These are phyloP conservation scores for Closterium sp. DNA, from an alignment of 139 green algal genomes.

Conservation along the genomic window DNA sequence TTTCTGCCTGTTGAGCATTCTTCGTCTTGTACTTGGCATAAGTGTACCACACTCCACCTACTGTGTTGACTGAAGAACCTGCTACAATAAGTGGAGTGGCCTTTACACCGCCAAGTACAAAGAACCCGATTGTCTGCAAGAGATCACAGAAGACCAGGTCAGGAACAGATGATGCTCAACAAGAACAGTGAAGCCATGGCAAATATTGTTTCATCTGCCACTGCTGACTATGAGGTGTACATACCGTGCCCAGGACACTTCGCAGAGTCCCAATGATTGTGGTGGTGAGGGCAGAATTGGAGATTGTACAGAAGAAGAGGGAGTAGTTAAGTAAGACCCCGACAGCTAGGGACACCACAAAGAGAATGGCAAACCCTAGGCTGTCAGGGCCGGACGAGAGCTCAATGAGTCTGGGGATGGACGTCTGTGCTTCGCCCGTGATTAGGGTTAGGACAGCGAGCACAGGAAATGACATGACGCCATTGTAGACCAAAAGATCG, in stretches of 20 bases:
- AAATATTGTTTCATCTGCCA: not conserved
- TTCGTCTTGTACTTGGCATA: slow-evolving; percentile 48
- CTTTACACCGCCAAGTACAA: slow-evolving; percentile 61
- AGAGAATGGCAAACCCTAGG: slow-evolving; percentile 3
- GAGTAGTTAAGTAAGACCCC: slow-evolving; percentile 64
- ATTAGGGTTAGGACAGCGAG: slow-evolving; percentile 51
- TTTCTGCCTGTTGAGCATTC: not conserved
- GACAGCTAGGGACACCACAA: slow-evolving; percentile 32
- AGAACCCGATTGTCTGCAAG: slow-evolving; percentile 63
- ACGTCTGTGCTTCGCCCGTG: slow-evolving; percentile 56
- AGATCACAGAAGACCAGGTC: not conserved
- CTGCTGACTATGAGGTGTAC: not conserved
- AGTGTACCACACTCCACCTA: slow-evolving; percentile 56
- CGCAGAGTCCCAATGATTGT: slow-evolving; percentile 77
- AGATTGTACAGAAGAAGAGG: slow-evolving; percentile 72
- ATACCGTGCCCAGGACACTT: slow-evolving; percentile 38
- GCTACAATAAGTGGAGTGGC: slow-evolving; percentile 42
- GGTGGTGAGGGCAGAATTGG: slow-evolving; percentile 76
- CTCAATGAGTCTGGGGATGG: slow-evolving; percentile 13
- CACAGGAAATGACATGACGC: slow-evolving; percentile 64
- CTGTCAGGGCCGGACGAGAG: not conserved
- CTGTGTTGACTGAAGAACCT: slow-evolving; percentile 55
- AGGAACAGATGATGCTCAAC: slow-evolving; percentile 10
- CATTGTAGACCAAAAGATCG: slow-evolving; percentile 74
- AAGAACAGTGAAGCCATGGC: not conserved